phyloP scores from a whole-genome alignment of 2,329 filamentous ascomycete genomes.

The Xylariaceae sp. region DNA sequence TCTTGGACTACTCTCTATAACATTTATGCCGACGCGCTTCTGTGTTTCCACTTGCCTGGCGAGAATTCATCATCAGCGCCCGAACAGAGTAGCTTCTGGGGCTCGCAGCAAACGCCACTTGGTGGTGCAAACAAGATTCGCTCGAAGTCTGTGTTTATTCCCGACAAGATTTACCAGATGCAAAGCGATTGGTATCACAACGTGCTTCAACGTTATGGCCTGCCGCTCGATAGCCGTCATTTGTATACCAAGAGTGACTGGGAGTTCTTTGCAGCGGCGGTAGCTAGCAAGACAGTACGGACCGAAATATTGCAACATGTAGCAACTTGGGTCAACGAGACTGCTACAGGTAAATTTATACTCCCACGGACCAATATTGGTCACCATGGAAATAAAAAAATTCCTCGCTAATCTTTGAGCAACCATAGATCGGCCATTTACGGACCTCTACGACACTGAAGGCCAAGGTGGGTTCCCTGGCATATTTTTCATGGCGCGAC shows the following conservation, averaged over 20 bases:
- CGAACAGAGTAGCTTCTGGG: slow-evolving; percentile 33
- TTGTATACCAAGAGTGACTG: slow-evolving; percentile 89
- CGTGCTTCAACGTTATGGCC: slow-evolving; percentile 80
- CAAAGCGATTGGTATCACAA: slow-evolving; percentile 82
- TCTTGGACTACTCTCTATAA: slow-evolving; percentile 85
- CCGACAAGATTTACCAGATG: slow-evolving; percentile 75
- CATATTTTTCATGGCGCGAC: slow-evolving; percentile 78
- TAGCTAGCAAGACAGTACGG: slow-evolving; percentile 71
- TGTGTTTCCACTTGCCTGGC: slow-evolving; percentile 73
- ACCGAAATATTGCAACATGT: slow-evolving; percentile 75
- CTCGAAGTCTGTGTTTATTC: slow-evolving; percentile 64
- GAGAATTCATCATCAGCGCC: slow-evolving; percentile 26
- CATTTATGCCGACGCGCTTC: slow-evolving; percentile 74
- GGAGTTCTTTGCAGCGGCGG: slow-evolving; percentile 87
- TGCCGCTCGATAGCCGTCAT: slow-evolving; percentile 82
- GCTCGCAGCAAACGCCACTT: slow-evolving; percentile 29
- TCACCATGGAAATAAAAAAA: not conserved
- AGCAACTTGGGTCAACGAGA: slow-evolving; percentile 84
- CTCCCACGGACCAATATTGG: not conserved
- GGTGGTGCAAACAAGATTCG: slow-evolving; percentile 21
- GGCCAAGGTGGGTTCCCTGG: slow-evolving; percentile 76
- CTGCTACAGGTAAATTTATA: slow-evolving; percentile 60
- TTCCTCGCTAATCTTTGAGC: slow-evolving; percentile 9
- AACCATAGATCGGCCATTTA: slow-evolving; percentile 69
- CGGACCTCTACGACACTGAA: slow-evolving; percentile 83